Evolutionary conservation across 2,329 filamentous ascomycete genomes (phyloP), one percentile per base, ranked within the genome.

Genomic region (Trichoderma sp.): DNA sequence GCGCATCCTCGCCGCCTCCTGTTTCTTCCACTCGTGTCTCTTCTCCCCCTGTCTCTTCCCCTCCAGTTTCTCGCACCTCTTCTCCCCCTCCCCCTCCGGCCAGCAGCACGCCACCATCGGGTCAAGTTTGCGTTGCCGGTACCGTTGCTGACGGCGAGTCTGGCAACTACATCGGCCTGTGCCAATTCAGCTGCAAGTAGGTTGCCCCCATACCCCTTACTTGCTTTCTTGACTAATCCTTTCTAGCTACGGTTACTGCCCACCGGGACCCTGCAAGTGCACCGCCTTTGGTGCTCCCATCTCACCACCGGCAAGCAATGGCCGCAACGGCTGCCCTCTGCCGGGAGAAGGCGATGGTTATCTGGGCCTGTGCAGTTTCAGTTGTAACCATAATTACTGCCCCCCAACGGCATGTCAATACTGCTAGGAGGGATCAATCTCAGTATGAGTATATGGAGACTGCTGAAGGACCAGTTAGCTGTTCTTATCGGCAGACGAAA

Each of bases 361-460:
- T 73, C 73, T 80, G 61, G 84, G 83, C 0, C 79, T 86, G 23
- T 86, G 85, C 73, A 84, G 81, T 70, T 86, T 81, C 73, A 79
- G 81, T n/a, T 86, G 85, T 57, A 82, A 80, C 72, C 82, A 84
- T 74, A 17, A 17, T 7, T 66, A 66, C 15, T 85, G 83, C 68
- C 84, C 84, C 0, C 36, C 71, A 15, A 73, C 57, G 79, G 79
- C 79, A 8, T 81, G 79, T 68, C 69, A 71, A 32, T 71, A 39
- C 26, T 74, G 73, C 65, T 71, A 53, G 53, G 34, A 17, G 15
- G 6, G 15, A 28, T 4, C 7, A 28, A 8, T 6, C 12, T n/a
- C 0, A 47, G 43, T 20, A 47, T 20, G 9, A 20, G 43, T 11
- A n/a, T n/a, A 8, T 12, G 20, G 20, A 20, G 9, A 2, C 4